Base-by-base conservation (phyloP, 352 stramenopile genomes). In the Phytophthora podocarpi region DNA sequence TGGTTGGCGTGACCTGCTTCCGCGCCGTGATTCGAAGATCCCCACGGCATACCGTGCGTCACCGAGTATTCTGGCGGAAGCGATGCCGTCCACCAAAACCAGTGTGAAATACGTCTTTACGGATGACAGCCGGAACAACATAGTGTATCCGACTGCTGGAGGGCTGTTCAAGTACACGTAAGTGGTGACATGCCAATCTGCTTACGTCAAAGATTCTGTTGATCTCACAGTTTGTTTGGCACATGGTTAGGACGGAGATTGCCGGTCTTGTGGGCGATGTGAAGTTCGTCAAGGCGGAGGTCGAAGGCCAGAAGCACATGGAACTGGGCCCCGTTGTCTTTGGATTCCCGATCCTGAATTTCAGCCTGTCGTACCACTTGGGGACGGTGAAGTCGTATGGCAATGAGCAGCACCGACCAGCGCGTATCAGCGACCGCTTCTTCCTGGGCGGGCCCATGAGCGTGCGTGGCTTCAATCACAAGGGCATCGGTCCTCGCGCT, bases 71-170 rank as follows among this genome's bases (percentile, higher is more conserved):
- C 69, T 98, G 45, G 77, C 85, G n/a, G 88, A 97, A 59, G 85
- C 90, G 2, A 82, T 92, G 54, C 91, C 91, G 26, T 97, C 89
- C 18, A 90, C 91, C 16, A 98, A 97, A 74, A 96, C 88, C 32
- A 97, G 89, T 74, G 43, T 98, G 41, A 95, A 96, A 66, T 97
- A 98, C 59, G 83, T 91, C n/a, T 98, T 96, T 64, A 96, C 88
- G 41, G 85, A 96, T 45, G 91, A 98, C 59, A 81, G 78, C 32
- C 90, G 90, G 32, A 87, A 97, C 72, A 83, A 96, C 49, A n/a
- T 74, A 12, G 88, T 97, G 28, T 86, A 96, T 34, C 91, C 91
- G 15, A 96, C 86, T 35, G 50, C 63, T 39, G 91, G 91, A n/a
- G 88, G 87, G n/a, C 84, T 96, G 41, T 93, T 97, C 56, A 90